Evolutionary conservation across 371 early-diverging fungal genomes (phyloP), one percentile per base, ranked within the genome.

Genomic region (Haplosporangium sp.): DNA sequence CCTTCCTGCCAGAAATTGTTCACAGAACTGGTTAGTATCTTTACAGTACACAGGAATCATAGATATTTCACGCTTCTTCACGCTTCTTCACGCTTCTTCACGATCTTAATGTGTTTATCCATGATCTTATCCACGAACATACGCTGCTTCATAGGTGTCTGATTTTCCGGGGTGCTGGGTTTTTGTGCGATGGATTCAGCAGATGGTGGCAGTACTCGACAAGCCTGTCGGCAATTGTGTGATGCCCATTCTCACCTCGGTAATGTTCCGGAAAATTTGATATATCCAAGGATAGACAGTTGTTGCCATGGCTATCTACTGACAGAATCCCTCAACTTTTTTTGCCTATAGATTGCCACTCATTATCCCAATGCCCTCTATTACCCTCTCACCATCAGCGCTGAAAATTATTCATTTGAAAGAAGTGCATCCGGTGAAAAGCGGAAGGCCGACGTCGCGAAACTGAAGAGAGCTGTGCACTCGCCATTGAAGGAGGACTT

Each of bases 151-250:
- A 40, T 64, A 79, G 80, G 80, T 79, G 9, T 50, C 73, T 10
- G 66, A 62, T 9, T 69, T 69, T 43, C 55, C 73, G 14, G 62
- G 82, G 2, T 73, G 77, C n/a, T 94, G 93, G 93, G 85, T 86
- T 55, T 89, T 90, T 72, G 84, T 93, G 23, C 83, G 89, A 18
- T 94, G 95, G 95, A 83, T 94, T 20, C 92, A 93, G 9, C 93
- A 94, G 56, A 64, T 94, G 60, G 90, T 93, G 0, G 90, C 95
- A 10, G 68, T 90, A 12, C 82, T 94, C 16, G 91, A 89, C 62
- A 86, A 86, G 41, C 65, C 77, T 12, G 60, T 62, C 8, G 86
- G 84, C 14, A 36, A 42, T 14, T 64, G 81, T 13, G 66, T 80
- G 36, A 79, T 73, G 73, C 80, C 80, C 18, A 73, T 79, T n/a